Base-by-base conservation (phyloP, 2,329 filamentous ascomycete genomes). In the Phaeosphaeria sp. region DNA sequence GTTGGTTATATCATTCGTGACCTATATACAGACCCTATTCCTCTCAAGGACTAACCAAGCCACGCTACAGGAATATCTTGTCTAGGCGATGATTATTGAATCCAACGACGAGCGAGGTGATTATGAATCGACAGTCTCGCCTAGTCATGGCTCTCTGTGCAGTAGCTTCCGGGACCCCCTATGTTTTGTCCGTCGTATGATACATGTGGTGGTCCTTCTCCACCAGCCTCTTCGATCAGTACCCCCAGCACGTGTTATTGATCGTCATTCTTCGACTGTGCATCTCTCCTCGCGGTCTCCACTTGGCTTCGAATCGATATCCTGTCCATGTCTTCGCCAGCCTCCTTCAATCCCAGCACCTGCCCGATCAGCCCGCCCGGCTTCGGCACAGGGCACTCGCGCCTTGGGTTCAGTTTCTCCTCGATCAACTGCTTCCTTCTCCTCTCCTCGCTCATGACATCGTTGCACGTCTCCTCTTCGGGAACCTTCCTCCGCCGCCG, bases 361-460 rank as follows among this genome's bases (percentile, higher is more conserved):
- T 91, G 86, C 13, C 91, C 91, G 46, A 96, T 79, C 33, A 93
- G 79, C 2, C 93, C 93, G 30, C 87, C 84, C 0, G 95, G 94
- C 78, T 97, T 97, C 5, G 95, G 95, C 13, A 99, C 88, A 0
- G 95, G 95, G 74, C 95, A 99, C 74, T 96, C 92, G 69, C 92
- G 85, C 72, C 83, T 79, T 45, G 62, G 61, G 56, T 63, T 59
- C 62, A 70, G 45, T 56, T 63, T 64, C 18, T 72, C 64, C 20
- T 71, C 69, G 1, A 63, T 36, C 25, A 61, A 55, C 30, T 46
- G 55, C 47, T 53, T 48, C 55, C 52, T 64, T 36, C 49, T 51
- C 40, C 57, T 42, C 42, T 72, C 64, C 49, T 72, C 69, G 27
- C 60, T 63, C 64, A 71, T 56, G 2, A 59, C 57, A 33, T 67